Evolutionary conservation across 202 grass and related monocot species (phyloP), one percentile per base, ranked within the genome.

Genomic region (Dendrocalamus latiflorus): DNA sequence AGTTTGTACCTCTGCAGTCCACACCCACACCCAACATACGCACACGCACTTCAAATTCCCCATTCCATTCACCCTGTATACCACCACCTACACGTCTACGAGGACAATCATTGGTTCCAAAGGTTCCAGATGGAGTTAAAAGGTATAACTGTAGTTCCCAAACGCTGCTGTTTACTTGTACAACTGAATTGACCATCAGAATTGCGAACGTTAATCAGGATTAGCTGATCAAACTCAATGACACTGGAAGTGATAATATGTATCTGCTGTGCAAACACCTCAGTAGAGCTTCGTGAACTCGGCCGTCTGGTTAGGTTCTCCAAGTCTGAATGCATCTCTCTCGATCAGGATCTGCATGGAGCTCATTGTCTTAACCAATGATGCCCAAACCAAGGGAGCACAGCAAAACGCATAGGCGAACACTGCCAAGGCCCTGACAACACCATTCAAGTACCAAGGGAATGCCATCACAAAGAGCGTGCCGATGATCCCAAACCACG

Each of bases 231-330:
- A 79, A 70, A 76, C 26, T 24, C 24, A 70, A 62, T 22, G 65
- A 48, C 69, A 30, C 21, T 65, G 13, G 3, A 56, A 81, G 45
- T 42, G 65, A 72, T 39, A 33, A 36, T 41, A 81, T 80, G 59
- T 85, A 87, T 59, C 80, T 57, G 69, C n/a, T 3, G 2, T 56
- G 59, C 36, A 68, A 72, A n/a, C 71, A 68, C 55, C 58, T 97
- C 77, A 97, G 77, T 97, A 97, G 30, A 94, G 70, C 78, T 97
- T 97, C 28, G 83, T 97, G 86, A 91, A 90, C 84, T 94, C 91
- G 4, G 89, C 86, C 8, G 77, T 88, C 55, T 90, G 90, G 65
- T 82, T 90, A 60, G 84, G 75, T 75, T 97, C 94, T 72, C 94
- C 94, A 30, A 97, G 82, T 45, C 87, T 93, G 76, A 91, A 97